These are phyloP conservation scores for Xylaria scruposa DNA, from an alignment of 495 filamentous ascomycete species.

Conservation along the genomic window DNA sequence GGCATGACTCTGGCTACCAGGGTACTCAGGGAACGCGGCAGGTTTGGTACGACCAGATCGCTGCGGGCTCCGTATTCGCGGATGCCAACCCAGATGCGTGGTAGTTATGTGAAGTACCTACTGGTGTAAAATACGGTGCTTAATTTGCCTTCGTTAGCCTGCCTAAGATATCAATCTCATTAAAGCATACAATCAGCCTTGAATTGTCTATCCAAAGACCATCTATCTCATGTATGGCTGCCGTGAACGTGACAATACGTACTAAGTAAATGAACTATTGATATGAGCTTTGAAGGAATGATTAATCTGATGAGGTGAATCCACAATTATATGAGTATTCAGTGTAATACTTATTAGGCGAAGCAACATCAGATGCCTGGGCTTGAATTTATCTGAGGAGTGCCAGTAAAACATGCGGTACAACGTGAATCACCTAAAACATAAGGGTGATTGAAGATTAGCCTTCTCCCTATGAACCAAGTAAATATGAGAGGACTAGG, in stretches of 20 bases:
- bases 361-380: not conserved
- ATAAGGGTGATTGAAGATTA: not conserved
- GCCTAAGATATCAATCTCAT: not conserved
- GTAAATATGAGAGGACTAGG: not conserved
- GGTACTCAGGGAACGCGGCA: constrained; percentile 57
- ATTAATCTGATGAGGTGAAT: not conserved
- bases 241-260: not conserved
- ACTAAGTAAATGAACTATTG: not conserved
- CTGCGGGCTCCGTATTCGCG: constrained; percentile 52
- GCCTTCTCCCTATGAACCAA: not conserved
- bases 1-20: constrained; percentile 57
- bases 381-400: not conserved
- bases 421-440: not conserved
- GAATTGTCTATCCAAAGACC: not conserved
- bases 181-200: not conserved
- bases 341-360: not conserved
- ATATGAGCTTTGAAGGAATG: not conserved
- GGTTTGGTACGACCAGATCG: constrained; percentile 63
- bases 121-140: not conserved
- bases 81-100: constrained; percentile 50
- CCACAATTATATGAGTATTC: not conserved
- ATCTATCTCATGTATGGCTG: not conserved
- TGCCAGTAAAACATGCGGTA: not conserved
- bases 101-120: not conserved
- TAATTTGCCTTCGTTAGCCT: not conserved